Base-by-base conservation (phyloP, 2,329 filamentous ascomycete species). In the Rutstroemia sydowiana region DNA sequence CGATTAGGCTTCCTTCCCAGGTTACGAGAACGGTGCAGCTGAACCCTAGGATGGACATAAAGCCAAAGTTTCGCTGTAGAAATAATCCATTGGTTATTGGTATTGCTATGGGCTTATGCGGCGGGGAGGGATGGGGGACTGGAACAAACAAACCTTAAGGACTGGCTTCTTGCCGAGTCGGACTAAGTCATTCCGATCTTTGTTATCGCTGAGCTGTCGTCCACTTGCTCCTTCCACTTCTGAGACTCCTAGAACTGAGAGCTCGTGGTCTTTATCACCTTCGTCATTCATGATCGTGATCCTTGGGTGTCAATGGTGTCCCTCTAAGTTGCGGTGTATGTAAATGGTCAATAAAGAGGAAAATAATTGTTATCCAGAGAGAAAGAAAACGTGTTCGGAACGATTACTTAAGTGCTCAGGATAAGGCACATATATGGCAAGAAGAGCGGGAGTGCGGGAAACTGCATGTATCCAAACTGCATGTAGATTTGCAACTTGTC, bases 11-110 rank as follows among this genome's bases (percentile, higher is more conserved):
- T 30, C 67, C 66, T 58, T 72, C 70, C 70, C 71, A 73, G 40
- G 70, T 73, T 36, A 66, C 65, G 32, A 72, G 68, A 45, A 71
- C 55, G 10, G 69, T 72, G 43, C 68, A 71, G 14, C 65, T 68
- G 55, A 74, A 74, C 11, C 71, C 71, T 14, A 73, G 59, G 50
- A 73, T 72, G 0, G 71, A 71, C 32, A 72, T 58, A 52, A 71
- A 73, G 21, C 65, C 64, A 61, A 73, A 74, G 49, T 72, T 72
- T 57, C 71, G 63, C 71, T 73, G 46, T 31, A 49, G 18, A 14
- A 32, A 32, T 13, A n/a, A 37, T 36, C 11, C 18, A 9, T 31
- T 20, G n/a, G 30, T 3, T 16, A 28, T 14, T 14, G 14, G 13
- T 20, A 20, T 28, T 10, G 30, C 7, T 16, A 32, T 31, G 7